Evolutionary conservation across 2,329 filamentous ascomycete species (phyloP), one percentile per base, ranked within the genome.

Genomic region (Cercospora brassicicola): DNA sequence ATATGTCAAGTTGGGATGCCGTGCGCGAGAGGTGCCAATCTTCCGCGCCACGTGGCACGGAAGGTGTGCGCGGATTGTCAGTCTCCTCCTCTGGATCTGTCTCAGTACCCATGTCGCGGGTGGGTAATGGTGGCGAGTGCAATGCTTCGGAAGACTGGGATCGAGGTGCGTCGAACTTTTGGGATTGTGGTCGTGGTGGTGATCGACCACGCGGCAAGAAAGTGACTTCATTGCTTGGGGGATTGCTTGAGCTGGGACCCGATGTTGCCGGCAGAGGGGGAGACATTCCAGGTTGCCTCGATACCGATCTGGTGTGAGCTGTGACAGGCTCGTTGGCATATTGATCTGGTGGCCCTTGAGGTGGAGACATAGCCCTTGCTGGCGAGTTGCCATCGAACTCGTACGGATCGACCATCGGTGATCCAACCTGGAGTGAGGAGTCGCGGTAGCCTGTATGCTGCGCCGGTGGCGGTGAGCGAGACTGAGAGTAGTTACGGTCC

Each of bases 171-270:
- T 64, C 45, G 7, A 26, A 60, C 30, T 59, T 65, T 13, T n/a
- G 36, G 9, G 59, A 61, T 15, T 42, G 51, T 20, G 57, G 57
- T 51, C 66, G 59, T 9, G 66, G 66, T 30, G 66, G 66, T 9
- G 66, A 68, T 4, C 66, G 66, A 42, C 66, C 66, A 42, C 66
- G 66, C 26, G 62, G 62, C 30, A 53, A 48, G 66, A 68, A 68
- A 26, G 60, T 65, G 33, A 68, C 66, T 48, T 68, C 66, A 39
- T 68, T 64, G 13, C 62, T 64, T 9, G 31, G 33, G 26, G 62
- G 62, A 30, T 64, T 64, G 33, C 62, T 64, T 39, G 62, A 59
- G 53, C 53, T 64, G 20, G 62, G 62, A n/a, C 48, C 36, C 20
- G 33, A 26, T 20, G 62, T 64, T 15, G 64, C 30, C 15, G 55